Conservation (phyloP, 768 basidiomycete genomes). For the Hygrocybe punicea region DNA sequence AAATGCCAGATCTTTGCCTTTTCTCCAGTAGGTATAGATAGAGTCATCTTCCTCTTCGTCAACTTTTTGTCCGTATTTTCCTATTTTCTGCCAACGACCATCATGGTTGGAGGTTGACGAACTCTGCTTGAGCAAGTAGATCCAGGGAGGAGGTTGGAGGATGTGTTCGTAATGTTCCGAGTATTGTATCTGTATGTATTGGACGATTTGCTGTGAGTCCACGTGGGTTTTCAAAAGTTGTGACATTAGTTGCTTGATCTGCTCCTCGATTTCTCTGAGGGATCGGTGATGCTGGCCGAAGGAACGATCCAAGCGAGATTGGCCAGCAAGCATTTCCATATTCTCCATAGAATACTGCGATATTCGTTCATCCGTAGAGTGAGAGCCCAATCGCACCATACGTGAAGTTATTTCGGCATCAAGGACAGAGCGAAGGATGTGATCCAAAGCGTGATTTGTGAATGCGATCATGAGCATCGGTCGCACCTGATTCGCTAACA, state of each 20-base stretch:
- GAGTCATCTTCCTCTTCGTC: slow-evolving; percentile 28
- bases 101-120: slow-evolving; percentile 11
- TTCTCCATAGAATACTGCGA: slow-evolving; percentile 57
- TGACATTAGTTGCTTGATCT: slow-evolving; percentile 48
- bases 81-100: slow-evolving; percentile 36
- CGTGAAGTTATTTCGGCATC: slow-evolving; percentile 61
- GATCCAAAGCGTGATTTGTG: slow-evolving; percentile 79
- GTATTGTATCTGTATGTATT: slow-evolving; percentile 43
- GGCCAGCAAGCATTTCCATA: slow-evolving; percentile 45
- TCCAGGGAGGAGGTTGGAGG: slow-evolving; percentile 46
- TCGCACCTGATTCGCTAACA: slow-evolving; percentile 49
- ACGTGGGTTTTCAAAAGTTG: slow-evolving; percentile 35
- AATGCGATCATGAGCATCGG: slow-evolving; percentile 59
- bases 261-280: slow-evolving; percentile 45
- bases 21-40: slow-evolving; percentile 52
- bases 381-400: slow-evolving; percentile 67
- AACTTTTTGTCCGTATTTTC: slow-evolving; percentile 17
- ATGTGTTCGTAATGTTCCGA: slow-evolving; percentile 49
- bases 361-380: slow-evolving; percentile 59
- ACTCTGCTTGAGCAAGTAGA: slow-evolving; percentile 22
- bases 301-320: slow-evolving; percentile 40
- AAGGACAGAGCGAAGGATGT: slow-evolving; percentile 62
- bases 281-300: slow-evolving; percentile 33
- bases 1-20: slow-evolving; percentile 47
- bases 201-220: slow-evolving; percentile 36